Base-by-base conservation (phyloP, 2,329 filamentous ascomycete species). In the Dothideomycetidae sp. region DNA sequence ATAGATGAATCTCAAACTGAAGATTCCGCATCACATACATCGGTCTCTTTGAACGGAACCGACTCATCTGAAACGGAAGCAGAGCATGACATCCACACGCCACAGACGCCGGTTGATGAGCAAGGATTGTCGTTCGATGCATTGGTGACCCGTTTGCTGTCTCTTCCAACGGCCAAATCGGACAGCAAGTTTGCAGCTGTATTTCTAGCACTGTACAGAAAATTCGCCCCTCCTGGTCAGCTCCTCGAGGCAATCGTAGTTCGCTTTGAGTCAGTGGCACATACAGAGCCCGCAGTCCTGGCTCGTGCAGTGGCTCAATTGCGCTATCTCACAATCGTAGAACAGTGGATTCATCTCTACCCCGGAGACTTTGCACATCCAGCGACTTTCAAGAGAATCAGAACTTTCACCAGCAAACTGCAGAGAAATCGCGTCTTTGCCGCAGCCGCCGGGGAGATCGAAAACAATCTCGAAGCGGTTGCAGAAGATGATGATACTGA, bases 181-280 rank as follows among this genome's bases (percentile, higher is more conserved):
- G 90, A 96, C 53, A 70, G 73, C 41, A 93, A 93, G 56, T 98
- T 94, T 53, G 72, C 74, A 1, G 75, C 85, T 31, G 77, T 93
- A 12, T 96, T 96, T 51, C 67, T 96, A 18, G 93, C 88, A 46
- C 66, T 96, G 10, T 96, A 96, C 59, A 79, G 90, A 44, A 92
- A 90, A 56, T 96, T 98, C 54, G 81, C 84, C 3, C 74, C 86
- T 2, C 90, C 90, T 0, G 70, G 72, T 7, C 71, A 79, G 46
- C 68, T 98, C 3, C 74, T 96, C 36, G 71, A 76, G 29, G 76
- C 82, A 5, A 80, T 96, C 31, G 66, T 93, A 29, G 68, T 77
- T 41, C 76, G 81, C 28, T 74, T 93, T 42, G 80, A 93, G 46
- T 67, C 64, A 11, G 63, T 81, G 15, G 74, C 75, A 49, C 72